Evolutionary conservation across 768 basidiomycete genomes (phyloP).

Genomic region (Artomyces pyxidatus): DNA sequence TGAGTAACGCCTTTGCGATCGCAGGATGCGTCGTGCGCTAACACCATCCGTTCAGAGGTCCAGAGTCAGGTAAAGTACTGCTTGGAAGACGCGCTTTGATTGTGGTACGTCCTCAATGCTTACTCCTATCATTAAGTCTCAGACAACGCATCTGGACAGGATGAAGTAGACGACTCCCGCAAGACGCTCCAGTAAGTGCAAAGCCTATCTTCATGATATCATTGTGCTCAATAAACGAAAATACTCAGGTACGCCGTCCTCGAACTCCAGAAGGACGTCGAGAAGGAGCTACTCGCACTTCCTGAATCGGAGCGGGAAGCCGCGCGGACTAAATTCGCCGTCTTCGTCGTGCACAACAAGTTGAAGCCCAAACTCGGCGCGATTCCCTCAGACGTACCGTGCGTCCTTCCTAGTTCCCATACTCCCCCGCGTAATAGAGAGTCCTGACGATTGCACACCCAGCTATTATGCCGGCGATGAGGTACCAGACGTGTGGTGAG

Average conservation of each 20-base stretch:
- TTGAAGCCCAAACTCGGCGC: conserved; percentile 75
- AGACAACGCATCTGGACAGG: conserved; percentile 35
- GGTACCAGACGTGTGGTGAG: conserved; percentile 64
- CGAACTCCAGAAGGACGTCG: conserved; percentile 88
- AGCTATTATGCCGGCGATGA: conserved; percentile 81
- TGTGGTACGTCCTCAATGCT: conserved; percentile 45
- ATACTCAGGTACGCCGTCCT: conserved; percentile 71
- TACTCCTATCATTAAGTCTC: conserved; percentile 12
- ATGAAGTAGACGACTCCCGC: conserved; percentile 83
- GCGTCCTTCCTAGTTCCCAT: conserved; percentile 22
- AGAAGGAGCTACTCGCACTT: conserved; percentile 50
- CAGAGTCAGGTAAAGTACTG: conserved; percentile 58
- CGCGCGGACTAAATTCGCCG: conserved; percentile 66
- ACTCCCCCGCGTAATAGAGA: neutral
- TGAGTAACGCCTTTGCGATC: conserved; percentile 29
- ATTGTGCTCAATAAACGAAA: neutral
- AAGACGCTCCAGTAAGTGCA: conserved; percentile 73
- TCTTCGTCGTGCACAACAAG: conserved; percentile 97
- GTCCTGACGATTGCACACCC: conserved; percentile 17
- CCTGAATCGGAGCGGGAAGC: conserved; percentile 72
- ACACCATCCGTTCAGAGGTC: conserved; percentile 35
- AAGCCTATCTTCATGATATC: neutral
- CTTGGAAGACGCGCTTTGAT: conserved; percentile 79
- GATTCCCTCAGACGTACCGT: conserved; percentile 62
- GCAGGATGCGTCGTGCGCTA: conserved; percentile 4